Base-by-base conservation (phyloP, 805 yeast species). In the Barnettozyma botsteinii region DNA sequence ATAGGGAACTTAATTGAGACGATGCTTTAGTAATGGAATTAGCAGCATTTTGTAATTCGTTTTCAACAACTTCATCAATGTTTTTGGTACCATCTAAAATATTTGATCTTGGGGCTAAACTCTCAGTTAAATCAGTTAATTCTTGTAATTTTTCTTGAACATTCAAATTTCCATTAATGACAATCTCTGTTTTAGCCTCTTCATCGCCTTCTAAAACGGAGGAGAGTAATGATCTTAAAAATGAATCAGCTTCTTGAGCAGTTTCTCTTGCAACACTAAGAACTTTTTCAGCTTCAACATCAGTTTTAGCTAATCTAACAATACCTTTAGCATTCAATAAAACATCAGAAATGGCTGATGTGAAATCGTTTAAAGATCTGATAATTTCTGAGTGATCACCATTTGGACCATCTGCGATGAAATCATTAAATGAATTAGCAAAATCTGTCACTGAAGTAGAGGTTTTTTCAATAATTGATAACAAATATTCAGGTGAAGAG, bases 361-460 rank as follows among this genome's bases (percentile, higher is more conserved):
- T 70, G 41, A 85, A 78, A 35, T 72, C 73, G 3, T 82, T 76
- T 36, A 82, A 72, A 0, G 82, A 67, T 47, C 74, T 72, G 47
- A 86, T 79, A 21, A 82, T 72, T 35, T 66, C 66, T 23, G 70
- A 67, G 50, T 80, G 85, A 44, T 79, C 85, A 22, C 79, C 73
- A 38, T 71, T 68, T 37, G 76, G 77, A 6, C 91, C 94, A 55
- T 85, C 95, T 5, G 83, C 88, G 38, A 86, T 66, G 53, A 75
- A 81, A 38, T 76, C 72, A 56, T 81, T 85, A 67, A 85, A 86
- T 7, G 81, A 76, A 20, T 79, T 75, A 5, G 95, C 84, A 60
- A 88, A 85, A 29, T 82, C 89, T 6, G 89, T 85, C 0, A 89
- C 87, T 13, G 75, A 65, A 29, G 78, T 74, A 0, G 86, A 75